These are phyloP conservation scores for Holtermannia corniformis DNA, from an alignment of 768 basidiomycete species.

Conservation along the genomic window DNA sequence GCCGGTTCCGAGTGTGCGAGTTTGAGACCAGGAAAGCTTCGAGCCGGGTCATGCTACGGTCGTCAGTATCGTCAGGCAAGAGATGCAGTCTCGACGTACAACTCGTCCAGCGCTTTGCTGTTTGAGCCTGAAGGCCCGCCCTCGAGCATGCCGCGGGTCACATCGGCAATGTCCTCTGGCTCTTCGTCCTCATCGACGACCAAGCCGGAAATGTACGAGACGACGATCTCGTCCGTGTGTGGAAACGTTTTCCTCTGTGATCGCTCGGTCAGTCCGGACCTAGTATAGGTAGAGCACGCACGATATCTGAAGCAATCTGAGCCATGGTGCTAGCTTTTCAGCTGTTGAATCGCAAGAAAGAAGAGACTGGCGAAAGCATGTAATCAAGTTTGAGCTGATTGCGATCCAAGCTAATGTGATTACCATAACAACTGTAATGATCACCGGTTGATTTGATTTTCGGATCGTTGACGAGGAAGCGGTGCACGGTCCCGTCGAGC, in stretches of 20 bases:
- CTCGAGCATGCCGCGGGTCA: slow-evolving; percentile 41
- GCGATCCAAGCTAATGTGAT: neutral
- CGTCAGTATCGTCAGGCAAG: neutral
- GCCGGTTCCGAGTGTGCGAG: slow-evolving; percentile 30
- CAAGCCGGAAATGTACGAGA: slow-evolving; percentile 41
- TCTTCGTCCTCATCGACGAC: slow-evolving; percentile 44
- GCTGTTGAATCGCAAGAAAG: neutral
- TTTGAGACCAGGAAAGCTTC: slow-evolving; percentile 35
- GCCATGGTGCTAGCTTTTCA: slow-evolving; percentile 15
- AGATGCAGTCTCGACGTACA: slow-evolving; percentile 27
- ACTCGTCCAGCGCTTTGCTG: slow-evolving; percentile 27
- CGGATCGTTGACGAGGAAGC: neutral
- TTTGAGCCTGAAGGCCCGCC: slow-evolving; percentile 20
- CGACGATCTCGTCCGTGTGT: slow-evolving; percentile 41
- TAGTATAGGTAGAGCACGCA: slow-evolving; percentile 7
- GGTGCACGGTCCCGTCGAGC: neutral
- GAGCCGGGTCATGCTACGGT: slow-evolving; percentile 34
- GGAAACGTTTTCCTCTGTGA: slow-evolving; percentile 35
- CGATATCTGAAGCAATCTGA: slow-evolving; percentile 30
- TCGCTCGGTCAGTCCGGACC: too few relatives aligned
- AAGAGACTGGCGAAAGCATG: neutral
- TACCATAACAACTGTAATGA: neutral
- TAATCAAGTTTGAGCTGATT: neutral
- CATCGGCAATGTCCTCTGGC: slow-evolving; percentile 41
- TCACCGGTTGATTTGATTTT: neutral